These are phyloP conservation scores for Ogataea naganishii DNA, from an alignment of 805 yeast genomes.

Conservation along the genomic window DNA sequence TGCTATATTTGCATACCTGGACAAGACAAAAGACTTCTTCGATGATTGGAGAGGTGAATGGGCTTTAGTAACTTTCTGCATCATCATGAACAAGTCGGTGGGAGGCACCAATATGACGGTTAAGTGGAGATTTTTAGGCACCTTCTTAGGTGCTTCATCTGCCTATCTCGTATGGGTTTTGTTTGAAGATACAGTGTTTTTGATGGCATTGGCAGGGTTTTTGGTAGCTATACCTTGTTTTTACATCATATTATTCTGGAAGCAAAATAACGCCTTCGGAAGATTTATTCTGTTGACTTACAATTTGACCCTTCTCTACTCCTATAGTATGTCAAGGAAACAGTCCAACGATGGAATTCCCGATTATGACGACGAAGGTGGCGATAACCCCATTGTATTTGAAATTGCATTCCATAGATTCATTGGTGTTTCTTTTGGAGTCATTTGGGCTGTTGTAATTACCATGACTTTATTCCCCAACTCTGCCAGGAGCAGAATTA, in stretches of 20 bases:
- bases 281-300: constrained; percentile 66
- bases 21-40: constrained; percentile 44
- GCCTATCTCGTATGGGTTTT: constrained; percentile 56
- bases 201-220: constrained; percentile 42
- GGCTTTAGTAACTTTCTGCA: constrained; percentile 74
- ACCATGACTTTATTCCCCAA: constrained; percentile 62
- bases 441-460: constrained; percentile 67
- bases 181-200: constrained; percentile 45
- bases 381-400: constrained; percentile 54
- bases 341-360: constrained; percentile 39
- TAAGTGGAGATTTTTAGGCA: constrained; percentile 67
- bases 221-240: constrained; percentile 37
- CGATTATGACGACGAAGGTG: constrained; percentile 49
- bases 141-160: constrained; percentile 56
- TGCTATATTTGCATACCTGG: constrained; percentile 59
- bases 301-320: constrained; percentile 70
- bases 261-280: constrained; percentile 52
- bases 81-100: constrained; percentile 75
- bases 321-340: constrained; percentile 56
- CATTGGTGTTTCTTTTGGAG: constrained; percentile 63
- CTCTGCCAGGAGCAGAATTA: constrained; percentile 63
- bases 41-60: constrained; percentile 72
- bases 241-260: constrained; percentile 63
- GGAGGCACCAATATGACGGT: constrained; percentile 82
- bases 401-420: constrained; percentile 78